phyloP scores from a whole-genome alignment of 129 eudicot species.

The Lonicera japonica region DNA sequence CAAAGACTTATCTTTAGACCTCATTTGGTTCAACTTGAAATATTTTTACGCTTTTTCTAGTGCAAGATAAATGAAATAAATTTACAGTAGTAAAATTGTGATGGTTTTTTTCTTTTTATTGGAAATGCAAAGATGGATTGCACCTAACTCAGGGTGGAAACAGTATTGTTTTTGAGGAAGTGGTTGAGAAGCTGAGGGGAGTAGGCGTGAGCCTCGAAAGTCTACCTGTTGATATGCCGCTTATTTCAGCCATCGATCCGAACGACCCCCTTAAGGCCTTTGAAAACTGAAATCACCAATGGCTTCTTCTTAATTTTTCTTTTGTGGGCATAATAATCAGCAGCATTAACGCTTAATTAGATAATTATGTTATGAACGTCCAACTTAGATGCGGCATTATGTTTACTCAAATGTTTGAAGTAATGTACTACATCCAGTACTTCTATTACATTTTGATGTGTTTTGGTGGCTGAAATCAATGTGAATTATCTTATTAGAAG shows the following conservation, averaged over 20 bases:
- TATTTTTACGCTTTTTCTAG: not conserved
- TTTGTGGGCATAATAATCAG: not conserved
- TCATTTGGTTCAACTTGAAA: too few relatives aligned
- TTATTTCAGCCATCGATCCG: slow-evolving; percentile 41
- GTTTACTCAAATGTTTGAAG: slow-evolving; percentile 3
- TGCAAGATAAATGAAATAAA: too few relatives aligned
- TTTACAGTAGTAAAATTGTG: not conserved
- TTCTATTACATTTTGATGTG: not conserved
- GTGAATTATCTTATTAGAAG: too few relatives aligned
- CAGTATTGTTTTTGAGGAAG: slow-evolving; percentile 51
- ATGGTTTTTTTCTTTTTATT: not conserved
- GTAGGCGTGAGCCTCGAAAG: slow-evolving; percentile 41
- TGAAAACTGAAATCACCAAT: slow-evolving; percentile 13
- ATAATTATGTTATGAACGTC: not conserved
- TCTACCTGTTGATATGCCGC: slow-evolving; percentile 50
- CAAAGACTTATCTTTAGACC: not conserved
- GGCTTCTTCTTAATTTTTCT: not conserved
- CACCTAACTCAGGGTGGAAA: slow-evolving; percentile 54
- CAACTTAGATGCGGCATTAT: not conserved
- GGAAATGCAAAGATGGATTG: slow-evolving; percentile 62
- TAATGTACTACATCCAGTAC: not conserved
- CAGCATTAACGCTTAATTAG: not conserved
- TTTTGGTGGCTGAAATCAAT: not conserved
- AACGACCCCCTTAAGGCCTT: slow-evolving; percentile 53
- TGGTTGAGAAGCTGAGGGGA: slow-evolving; percentile 28